Evolutionary conservation across 2,329 filamentous ascomycete species (phyloP), one percentile per base, ranked within the genome.

Genomic region (Neofusicoccum sp.): DNA sequence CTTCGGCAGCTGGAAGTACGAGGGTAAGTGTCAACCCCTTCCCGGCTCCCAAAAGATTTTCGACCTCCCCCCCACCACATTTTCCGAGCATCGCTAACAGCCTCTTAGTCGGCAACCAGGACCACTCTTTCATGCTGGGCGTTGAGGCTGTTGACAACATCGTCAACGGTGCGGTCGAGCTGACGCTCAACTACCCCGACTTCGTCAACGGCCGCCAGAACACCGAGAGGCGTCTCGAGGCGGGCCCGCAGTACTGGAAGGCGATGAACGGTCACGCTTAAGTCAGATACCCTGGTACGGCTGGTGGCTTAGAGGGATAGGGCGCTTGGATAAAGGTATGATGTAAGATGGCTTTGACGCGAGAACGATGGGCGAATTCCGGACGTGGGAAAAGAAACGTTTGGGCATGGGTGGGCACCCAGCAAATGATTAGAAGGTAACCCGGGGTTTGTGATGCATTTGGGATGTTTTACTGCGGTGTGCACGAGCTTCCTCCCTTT

Each of bases 1-100:
- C 67, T 99, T 99, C 80, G 95, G 95, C 73, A 94, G 90, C 84
- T 99, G 95, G 95, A 87, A 92, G 76, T 99, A 99, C 83, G 95
- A 99, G 81, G 91, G 47, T 1, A 34, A 6, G 47, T 49, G 12
- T 44, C 8, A 5, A 3, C 11, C 12, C 11, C 6, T 6, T 34
- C 29, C 4, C 47, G 3, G 8, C 22, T 49, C 7, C 6, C 6
- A 9, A 31, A 31, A 22, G 2, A 22, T 22, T 22, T 22, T 22
- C 22, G 22, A 22, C 22, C 22, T 2, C 1, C 22, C 22, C 22
- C 22, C 22, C 22, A 22, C 22, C 22, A 22, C 22, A 22, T 22
- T 22, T 22, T 22, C 22, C 22, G 22, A 22, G 22, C 22, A 22
- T 22, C 22, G 12, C 47, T 49, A 49, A 49, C 8, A 11, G 3